Percentiles rank a stretch among this genome's conserved stretches.
These are phyloP conservation scores for Taxillus chinensis DNA, from an alignment of 164 flowering plant genomes.

Conservation along the genomic window DNA sequence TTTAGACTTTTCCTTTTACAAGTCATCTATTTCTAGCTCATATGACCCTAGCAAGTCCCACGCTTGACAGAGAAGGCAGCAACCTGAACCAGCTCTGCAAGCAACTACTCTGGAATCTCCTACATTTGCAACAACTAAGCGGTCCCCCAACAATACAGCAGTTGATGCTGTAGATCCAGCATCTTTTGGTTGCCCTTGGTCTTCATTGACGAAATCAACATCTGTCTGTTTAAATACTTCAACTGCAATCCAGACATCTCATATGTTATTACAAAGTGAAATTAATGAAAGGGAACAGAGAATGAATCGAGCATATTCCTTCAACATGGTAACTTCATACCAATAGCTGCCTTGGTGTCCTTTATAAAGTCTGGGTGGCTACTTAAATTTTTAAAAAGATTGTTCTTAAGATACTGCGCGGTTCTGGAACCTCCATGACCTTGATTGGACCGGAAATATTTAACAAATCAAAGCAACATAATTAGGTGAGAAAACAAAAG, in stretches of 20 bases:
- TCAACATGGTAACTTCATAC: slow-evolving; percentile 29
- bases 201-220: slow-evolving; percentile 52
- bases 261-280: background rate
- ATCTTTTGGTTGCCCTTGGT: slow-evolving; percentile 56
- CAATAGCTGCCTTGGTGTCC: slow-evolving; percentile 68
- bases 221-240: slow-evolving; percentile 65
- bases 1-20: no score
- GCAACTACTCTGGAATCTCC: slow-evolving; percentile 88
- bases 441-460: slow-evolving; percentile 14
- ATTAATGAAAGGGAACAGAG: background rate
- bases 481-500: background rate
- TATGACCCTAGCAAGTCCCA: slow-evolving; percentile 8
- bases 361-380: slow-evolving; percentile 57
- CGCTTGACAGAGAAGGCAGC: slow-evolving; percentile 12
- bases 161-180: slow-evolving; percentile 89
- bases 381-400: slow-evolving; percentile 66
- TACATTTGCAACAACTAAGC: slow-evolving; percentile 73
- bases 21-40: background rate
- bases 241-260: slow-evolving; percentile 29
- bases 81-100: slow-evolving; percentile 65
- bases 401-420: slow-evolving; percentile 65
- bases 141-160: slow-evolving; percentile 46
- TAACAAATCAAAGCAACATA: slow-evolving; percentile 1
- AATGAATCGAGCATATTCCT: background rate
- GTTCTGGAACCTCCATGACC: slow-evolving; percentile 84